Evolutionary conservation across 441 rosid species (phyloP).

Genomic region (Metrosideros polymorpha): DNA sequence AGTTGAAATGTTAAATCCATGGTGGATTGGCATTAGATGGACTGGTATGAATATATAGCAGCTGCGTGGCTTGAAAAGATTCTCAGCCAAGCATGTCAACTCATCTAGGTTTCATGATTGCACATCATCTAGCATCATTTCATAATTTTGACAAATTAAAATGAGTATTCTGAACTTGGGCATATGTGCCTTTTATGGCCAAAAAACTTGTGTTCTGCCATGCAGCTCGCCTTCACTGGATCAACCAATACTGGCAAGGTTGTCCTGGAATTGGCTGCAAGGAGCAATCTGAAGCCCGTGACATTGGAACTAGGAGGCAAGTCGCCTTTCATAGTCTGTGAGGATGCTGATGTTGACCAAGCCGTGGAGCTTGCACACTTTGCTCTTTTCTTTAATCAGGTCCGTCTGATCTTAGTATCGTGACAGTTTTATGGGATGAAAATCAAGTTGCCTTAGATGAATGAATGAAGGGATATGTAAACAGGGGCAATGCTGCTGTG

Average conservation of each 20-base stretch:
- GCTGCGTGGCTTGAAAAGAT: background rate
- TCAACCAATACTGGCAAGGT: slow-evolving; percentile 61
- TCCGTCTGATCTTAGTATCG: background rate
- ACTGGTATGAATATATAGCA: background rate
- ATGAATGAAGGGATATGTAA: background rate
- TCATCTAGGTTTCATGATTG: background rate
- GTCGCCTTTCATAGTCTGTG: slow-evolving; percentile 72
- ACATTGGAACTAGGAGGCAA: slow-evolving; percentile 87
- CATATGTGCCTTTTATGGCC: background rate
- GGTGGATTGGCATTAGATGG: background rate
- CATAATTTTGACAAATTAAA: background rate
- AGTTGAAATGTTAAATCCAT: background rate
- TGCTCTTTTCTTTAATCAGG: slow-evolving; percentile 86
- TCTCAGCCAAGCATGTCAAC: background rate
- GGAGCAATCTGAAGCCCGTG: slow-evolving; percentile 75
- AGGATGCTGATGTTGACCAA: slow-evolving; percentile 63
- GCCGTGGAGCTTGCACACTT: slow-evolving; percentile 78
- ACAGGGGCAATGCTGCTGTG: background rate
- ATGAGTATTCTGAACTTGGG: background rate
- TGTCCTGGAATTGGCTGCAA: slow-evolving; percentile 64
- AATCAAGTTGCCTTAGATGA: background rate
- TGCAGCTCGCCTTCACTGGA: slow-evolving; percentile 76
- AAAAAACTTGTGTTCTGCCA: background rate
- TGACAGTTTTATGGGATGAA: background rate
- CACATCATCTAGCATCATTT: background rate